A percentile compares a stretch with the other conserved stretches of the same genome.
These are phyloP conservation scores for Aspergillus japonicus DNA, from an alignment of 2,329 filamentous ascomycete genomes.

Conservation along the genomic window DNA sequence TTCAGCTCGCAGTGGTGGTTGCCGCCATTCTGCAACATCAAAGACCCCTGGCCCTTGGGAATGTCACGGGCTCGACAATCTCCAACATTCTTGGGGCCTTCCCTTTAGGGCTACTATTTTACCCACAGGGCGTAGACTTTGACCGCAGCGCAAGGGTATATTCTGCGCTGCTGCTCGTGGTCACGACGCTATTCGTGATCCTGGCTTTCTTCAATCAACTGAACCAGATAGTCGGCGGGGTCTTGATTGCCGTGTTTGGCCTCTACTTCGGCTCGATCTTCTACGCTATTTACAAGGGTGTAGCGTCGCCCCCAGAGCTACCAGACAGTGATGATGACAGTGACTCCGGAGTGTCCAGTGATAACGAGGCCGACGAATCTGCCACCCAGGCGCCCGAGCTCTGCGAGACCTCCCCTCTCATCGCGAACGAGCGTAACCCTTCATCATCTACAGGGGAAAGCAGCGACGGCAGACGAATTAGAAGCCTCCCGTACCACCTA, in stretches of 20 bases:
- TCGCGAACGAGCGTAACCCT: not conserved
- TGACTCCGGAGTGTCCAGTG: conserved; percentile 15
- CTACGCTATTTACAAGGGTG: conserved; percentile 48
- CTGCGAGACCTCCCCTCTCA: conserved; percentile 20
- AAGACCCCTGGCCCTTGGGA: conserved; percentile 53
- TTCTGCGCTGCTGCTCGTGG: conserved; percentile 41
- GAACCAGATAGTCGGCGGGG: conserved; percentile 36
- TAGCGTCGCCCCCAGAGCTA: conserved; percentile 42
- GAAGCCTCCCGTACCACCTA: conserved; percentile 36
- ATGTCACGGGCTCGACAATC: conserved; percentile 55
- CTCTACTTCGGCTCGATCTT: conserved; percentile 47
- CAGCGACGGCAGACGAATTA: conserved; percentile 9
- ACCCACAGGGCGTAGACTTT: conserved; percentile 38
- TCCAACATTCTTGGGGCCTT: conserved; percentile 59
- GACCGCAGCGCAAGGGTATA: conserved; percentile 53
- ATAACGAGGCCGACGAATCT: not conserved
- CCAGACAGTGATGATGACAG: conserved; percentile 46
- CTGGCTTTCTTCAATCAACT: conserved; percentile 38
- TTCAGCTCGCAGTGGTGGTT: conserved; percentile 50
- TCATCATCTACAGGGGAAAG: no score
- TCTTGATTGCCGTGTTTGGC: conserved; percentile 46
- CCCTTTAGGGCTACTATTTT: conserved; percentile 52
- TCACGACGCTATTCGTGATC: conserved; percentile 43
- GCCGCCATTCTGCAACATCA: conserved; percentile 49
- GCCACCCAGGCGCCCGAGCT: not conserved